phyloP scores from a whole-genome alignment of 495 filamentous ascomycete species.

The Hyaloscypha hepaticicola region DNA sequence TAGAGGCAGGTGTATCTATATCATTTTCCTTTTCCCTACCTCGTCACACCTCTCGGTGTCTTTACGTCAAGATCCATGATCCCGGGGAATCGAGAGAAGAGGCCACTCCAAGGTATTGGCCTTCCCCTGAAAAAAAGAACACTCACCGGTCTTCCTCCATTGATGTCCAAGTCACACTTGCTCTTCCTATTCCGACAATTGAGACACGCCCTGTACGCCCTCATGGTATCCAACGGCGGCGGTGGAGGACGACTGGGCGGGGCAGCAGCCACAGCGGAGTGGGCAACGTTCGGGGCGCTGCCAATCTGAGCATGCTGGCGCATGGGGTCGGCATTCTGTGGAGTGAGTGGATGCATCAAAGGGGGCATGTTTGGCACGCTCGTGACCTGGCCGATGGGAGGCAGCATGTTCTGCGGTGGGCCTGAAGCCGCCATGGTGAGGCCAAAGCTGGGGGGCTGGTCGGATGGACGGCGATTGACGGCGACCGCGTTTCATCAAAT shows the following conservation, averaged over 20 bases:
- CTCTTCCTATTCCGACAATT: constrained; percentile 63
- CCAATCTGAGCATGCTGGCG: not conserved
- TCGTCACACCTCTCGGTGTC: no score
- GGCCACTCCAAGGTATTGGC: constrained; percentile 10
- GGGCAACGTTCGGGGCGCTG: not conserved
- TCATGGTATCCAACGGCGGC: constrained; percentile 40
- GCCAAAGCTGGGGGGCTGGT: not conserved
- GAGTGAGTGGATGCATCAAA: not conserved
- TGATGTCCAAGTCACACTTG: constrained; percentile 60
- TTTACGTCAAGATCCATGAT: no score
- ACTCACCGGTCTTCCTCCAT: constrained; percentile 29
- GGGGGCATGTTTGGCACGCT: not conserved
- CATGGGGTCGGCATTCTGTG: constrained; percentile 5
- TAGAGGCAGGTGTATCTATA: not conserved
- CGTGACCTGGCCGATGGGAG: constrained; percentile 11
- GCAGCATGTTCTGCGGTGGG: constrained; percentile 14
- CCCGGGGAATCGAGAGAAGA: no score
- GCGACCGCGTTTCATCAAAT: not conserved
- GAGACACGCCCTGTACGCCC: constrained; percentile 61
- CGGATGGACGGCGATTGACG: constrained; percentile 7
- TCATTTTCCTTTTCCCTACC: no score
- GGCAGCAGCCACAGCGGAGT: not conserved
- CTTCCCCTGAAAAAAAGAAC: constrained; percentile 12
- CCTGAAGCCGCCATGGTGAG: not conserved
- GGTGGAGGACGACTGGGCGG: constrained; percentile 12